These are phyloP conservation scores for Aspergillus hancockii DNA, from an alignment of 495 filamentous ascomycete genomes.

Conservation along the genomic window DNA sequence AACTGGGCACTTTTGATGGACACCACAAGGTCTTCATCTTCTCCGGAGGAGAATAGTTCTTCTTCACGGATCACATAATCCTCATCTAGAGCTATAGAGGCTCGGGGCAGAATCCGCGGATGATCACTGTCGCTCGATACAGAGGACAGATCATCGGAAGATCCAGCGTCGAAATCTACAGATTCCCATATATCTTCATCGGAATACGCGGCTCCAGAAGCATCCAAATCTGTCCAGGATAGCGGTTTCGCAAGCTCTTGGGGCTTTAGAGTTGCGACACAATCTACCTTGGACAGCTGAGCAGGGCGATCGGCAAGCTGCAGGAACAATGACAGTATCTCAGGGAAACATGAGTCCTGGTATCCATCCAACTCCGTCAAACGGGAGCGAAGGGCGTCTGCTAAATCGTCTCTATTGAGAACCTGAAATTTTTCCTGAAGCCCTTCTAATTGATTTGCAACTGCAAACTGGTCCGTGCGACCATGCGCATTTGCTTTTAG, in stretches of 20 bases:
- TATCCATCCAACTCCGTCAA: constrained; percentile 57
- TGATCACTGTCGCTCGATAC: constrained; percentile 32
- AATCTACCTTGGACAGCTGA: constrained; percentile 62
- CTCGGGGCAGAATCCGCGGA: constrained; percentile 24
- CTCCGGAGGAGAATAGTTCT: constrained; percentile 30
- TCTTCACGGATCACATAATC: constrained; percentile 42
- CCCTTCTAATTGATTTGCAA: constrained; percentile 70
- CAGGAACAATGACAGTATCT: constrained; percentile 76
- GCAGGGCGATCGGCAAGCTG: constrained; percentile 81
- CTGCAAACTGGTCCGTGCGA: constrained; percentile 87
- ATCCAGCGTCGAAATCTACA: constrained; percentile 68
- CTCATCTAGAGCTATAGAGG: constrained; percentile 26
- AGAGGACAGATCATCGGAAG: constrained; percentile 55
- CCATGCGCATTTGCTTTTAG: constrained; percentile 59
- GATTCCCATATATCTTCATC: constrained; percentile 76
- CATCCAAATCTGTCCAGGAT: constrained; percentile 75
- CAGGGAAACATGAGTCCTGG: constrained; percentile 66
- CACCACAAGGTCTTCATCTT: constrained; percentile 43
- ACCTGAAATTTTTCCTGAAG: constrained; percentile 87
- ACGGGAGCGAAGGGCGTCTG: constrained; percentile 69
- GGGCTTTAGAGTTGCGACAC: constrained; percentile 55
- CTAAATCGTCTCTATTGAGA: constrained; percentile 73
- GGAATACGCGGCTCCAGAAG: constrained; percentile 67
- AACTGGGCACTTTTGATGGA: constrained; percentile 61
- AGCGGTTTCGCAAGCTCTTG: constrained; percentile 48